These are phyloP conservation scores for Yamadazyma dendronema DNA, from an alignment of 1,139 yeast species.

Conservation along the genomic window DNA sequence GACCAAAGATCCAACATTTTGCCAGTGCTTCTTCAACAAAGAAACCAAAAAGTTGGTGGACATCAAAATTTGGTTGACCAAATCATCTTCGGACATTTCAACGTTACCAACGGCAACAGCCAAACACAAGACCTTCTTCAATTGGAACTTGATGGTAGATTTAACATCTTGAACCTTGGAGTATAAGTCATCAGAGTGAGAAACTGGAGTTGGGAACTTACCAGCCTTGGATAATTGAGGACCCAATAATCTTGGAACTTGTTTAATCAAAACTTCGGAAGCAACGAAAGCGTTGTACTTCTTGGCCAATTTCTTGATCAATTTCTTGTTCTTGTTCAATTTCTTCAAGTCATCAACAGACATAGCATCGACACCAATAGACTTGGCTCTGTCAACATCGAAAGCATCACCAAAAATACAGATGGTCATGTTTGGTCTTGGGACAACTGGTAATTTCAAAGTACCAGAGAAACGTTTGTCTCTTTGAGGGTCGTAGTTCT, in stretches of 20 bases:
- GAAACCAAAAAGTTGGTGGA: constrained; percentile 99
- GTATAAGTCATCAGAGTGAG: constrained; percentile 98
- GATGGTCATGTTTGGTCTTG: constrained; percentile 99
- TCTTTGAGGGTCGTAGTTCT: constrained; percentile 99
- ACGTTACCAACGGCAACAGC: constrained; percentile 99
- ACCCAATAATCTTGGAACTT: constrained; percentile 99
- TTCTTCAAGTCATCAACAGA: constrained; percentile 99
- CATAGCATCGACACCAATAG: constrained; percentile 99
- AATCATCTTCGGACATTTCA: constrained; percentile 93
- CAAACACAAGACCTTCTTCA: constrained; percentile 90
- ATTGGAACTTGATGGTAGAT: constrained; percentile 99
- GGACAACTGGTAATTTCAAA: constrained; percentile 96
- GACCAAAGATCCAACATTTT: constrained; percentile 99
- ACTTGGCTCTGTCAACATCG: constrained; percentile 99
- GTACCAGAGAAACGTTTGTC: constrained; percentile 99
- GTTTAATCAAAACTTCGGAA: constrained; percentile 98
- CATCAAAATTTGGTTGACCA: constrained; percentile 98
- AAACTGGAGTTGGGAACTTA: constrained; percentile 99
- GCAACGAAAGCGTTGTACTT: constrained; percentile 99
- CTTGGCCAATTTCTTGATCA: constrained; percentile 99
- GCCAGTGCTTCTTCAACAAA: constrained; percentile 99
- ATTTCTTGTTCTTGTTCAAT: constrained; percentile 99
- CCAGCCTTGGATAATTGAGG: constrained; percentile 99
- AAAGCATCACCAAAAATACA: constrained; percentile 99
- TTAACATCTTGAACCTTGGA: constrained; percentile 94